These are phyloP conservation scores for Wickerhamomyces xylosicus DNA, from an alignment of 805 yeast genomes.

Conservation along the genomic window DNA sequence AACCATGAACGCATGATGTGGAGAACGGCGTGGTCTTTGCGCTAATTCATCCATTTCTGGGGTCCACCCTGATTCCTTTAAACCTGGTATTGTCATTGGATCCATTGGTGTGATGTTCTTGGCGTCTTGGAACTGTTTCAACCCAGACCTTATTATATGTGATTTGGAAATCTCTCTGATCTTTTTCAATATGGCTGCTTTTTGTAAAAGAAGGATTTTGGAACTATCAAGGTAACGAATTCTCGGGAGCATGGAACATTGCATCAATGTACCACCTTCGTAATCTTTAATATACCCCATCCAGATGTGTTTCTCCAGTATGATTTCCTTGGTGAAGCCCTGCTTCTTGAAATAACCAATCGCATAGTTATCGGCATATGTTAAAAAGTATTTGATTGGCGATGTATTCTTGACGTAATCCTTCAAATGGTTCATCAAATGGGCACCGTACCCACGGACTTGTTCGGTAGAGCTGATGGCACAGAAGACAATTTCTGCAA, in stretches of 20 bases:
- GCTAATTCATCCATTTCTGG: slow-evolving; percentile 97
- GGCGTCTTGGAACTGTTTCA: slow-evolving; percentile 52
- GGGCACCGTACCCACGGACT: slow-evolving; percentile 98
- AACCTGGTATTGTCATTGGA: slow-evolving; percentile 82
- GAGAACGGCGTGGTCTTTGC: slow-evolving; percentile 86
- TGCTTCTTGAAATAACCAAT: slow-evolving; percentile 97
- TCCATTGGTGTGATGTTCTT: slow-evolving; percentile 45
- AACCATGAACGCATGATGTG: slow-evolving; percentile 91
- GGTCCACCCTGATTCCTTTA: slow-evolving; percentile 93
- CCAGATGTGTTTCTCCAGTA: slow-evolving; percentile 82
- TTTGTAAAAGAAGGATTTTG: slow-evolving; percentile 77
- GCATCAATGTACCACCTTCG: slow-evolving; percentile 98
- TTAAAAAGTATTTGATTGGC: slow-evolving; percentile 74
- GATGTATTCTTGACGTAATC: slow-evolving; percentile 90
- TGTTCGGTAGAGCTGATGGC: slow-evolving; percentile 97
- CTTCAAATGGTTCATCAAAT: slow-evolving; percentile 93
- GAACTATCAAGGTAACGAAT: slow-evolving; percentile 84
- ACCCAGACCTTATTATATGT: slow-evolving; percentile 74
- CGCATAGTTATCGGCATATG: slow-evolving; percentile 98
- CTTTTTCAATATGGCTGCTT: slow-evolving; percentile 82
- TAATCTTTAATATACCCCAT: slow-evolving; percentile 98
- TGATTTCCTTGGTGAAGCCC: slow-evolving; percentile 92
- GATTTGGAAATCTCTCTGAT: slow-evolving; percentile 72
- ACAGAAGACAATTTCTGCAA: slow-evolving; percentile 98
- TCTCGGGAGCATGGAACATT: slow-evolving; percentile 85